phyloP scores from a whole-genome alignment of 2,329 filamentous ascomycete species.

The Calonectria montana region DNA sequence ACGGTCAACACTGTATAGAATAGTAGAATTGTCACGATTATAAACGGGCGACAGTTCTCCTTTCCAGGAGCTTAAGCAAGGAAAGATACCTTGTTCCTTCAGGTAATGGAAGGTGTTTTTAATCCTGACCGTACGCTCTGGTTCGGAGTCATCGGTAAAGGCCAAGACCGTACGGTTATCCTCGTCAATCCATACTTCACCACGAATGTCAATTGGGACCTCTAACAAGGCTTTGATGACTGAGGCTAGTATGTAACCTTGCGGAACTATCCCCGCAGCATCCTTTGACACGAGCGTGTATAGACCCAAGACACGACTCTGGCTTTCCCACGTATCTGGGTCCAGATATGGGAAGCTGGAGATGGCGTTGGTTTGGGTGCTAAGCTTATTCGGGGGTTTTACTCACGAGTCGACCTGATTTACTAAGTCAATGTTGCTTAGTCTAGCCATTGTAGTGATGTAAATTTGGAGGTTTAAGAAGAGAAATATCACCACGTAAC shows the following conservation, averaged over 20 bases:
- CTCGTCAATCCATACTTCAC: neutral
- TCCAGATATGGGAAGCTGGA: neutral
- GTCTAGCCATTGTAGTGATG: neutral
- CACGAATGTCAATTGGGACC: neutral
- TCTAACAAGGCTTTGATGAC: neutral
- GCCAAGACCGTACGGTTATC: neutral
- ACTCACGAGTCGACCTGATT: slow-evolving; percentile 9
- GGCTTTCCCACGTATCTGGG: neutral
- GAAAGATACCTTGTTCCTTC: neutral
- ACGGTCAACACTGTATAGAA: slow-evolving; percentile 2
- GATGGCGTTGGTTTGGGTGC: neutral
- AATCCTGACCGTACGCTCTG: neutral
- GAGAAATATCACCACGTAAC: neutral
- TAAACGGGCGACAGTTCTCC: slow-evolving; percentile 4
- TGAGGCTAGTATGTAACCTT: neutral
- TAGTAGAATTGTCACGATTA: neutral
- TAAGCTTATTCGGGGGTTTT: neutral
- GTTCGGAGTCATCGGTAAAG: neutral
- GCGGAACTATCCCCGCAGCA: neutral
- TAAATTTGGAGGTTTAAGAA: neutral
- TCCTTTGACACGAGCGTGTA: neutral
- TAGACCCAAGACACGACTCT: neutral
- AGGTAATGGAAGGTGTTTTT: neutral
- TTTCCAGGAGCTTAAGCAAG: neutral
- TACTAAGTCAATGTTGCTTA: neutral